Base-by-base conservation (phyloP, 2,329 filamentous ascomycete species). In the Emericellopsis cladophorae region DNA sequence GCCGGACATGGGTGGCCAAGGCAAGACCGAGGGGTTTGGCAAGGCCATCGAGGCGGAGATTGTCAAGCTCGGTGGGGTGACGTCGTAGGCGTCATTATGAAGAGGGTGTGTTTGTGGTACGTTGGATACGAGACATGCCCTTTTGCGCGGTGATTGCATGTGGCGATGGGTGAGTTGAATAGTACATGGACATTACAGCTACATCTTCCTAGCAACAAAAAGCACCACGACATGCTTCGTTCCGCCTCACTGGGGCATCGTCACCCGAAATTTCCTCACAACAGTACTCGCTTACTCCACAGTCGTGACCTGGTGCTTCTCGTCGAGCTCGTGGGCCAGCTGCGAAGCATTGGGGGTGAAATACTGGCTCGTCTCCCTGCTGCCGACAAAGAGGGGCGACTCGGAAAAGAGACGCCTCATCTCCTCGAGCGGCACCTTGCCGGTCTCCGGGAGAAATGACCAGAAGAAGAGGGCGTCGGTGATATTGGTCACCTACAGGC, bases 391-490 rank as follows among this genome's bases (percentile, higher is more conserved):
- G 51, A 71, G 64, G 4, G 79, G 79, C 1, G 78, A 74, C 52
- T 79, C 65, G n/a, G 67, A 70, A 56, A 81, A 81, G 33, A 81
- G 61, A 40, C 71, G 68, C 47, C 78, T 74, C 77, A 81, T 81
- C 58, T 81, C 78, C 50, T 84, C 80, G 0, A 84, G 66, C 0
- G 79, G 72, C 12, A 76, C 61, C 48, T 70, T 72, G 40, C 69
- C 70, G 0, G 80, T 84, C 59, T 84, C 80, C 0, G 80, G 80
- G 32, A 83, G 62, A 37, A 83, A 58, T 1, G 68, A 63, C 67
- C 75, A 84, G 62, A 84, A 84, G 45, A 55, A 60, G n/a, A 60
- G 7, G 12, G 56, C 56, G 26, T 60, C 60, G 18, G 56, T 59
- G 7, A 40, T 36, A 29, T 42, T 42, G 36, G 41, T 42, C 9